Conservation (phyloP, 2,329 filamentous ascomycete genomes). For the Allantophomopsis cytisporea region DNA sequence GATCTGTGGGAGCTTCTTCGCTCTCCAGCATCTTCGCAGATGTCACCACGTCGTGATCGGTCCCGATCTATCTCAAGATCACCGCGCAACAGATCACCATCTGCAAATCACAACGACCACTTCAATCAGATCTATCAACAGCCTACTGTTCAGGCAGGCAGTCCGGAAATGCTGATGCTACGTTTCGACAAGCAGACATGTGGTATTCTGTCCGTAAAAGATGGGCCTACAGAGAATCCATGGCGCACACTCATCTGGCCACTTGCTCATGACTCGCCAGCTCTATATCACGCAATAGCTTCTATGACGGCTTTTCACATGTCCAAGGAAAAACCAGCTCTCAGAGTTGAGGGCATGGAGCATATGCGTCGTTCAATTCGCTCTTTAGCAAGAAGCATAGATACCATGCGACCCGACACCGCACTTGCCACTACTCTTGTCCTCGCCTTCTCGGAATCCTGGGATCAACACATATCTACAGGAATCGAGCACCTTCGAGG, state of each 20-base stretch:
- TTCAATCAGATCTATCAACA: constrained; percentile 24
- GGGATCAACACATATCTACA: constrained; percentile 56
- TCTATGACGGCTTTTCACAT: constrained; percentile 59
- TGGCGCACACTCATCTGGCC: constrained; percentile 63
- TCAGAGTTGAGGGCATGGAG: constrained; percentile 50
- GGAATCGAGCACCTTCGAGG: constrained; percentile 58
- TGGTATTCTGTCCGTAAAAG: constrained; percentile 57
- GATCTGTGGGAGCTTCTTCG: constrained; percentile 13
- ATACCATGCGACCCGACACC: constrained; percentile 48
- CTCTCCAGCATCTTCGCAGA: constrained; percentile 6
- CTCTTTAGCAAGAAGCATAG: constrained; percentile 42
- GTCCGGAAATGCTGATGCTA: constrained; percentile 46
- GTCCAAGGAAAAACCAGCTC: constrained; percentile 37
- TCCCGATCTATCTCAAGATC: constrained; percentile 3
- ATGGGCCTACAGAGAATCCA: constrained; percentile 55
- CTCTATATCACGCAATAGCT: constrained; percentile 53
- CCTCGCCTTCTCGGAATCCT: constrained; percentile 56
- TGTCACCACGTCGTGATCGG: not conserved
- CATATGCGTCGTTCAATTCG: constrained; percentile 54
- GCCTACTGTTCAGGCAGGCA: constrained; percentile 32
- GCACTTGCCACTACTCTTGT: constrained; percentile 58
- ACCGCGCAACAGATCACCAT: constrained; percentile 7
- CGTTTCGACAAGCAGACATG: constrained; percentile 55
- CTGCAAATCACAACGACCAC: constrained; percentile 6
- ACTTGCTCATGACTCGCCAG: constrained; percentile 46